Evolutionary conservation across 2,329 filamentous ascomycete species (phyloP).

Genomic region (Parascedosporium putredinis): DNA sequence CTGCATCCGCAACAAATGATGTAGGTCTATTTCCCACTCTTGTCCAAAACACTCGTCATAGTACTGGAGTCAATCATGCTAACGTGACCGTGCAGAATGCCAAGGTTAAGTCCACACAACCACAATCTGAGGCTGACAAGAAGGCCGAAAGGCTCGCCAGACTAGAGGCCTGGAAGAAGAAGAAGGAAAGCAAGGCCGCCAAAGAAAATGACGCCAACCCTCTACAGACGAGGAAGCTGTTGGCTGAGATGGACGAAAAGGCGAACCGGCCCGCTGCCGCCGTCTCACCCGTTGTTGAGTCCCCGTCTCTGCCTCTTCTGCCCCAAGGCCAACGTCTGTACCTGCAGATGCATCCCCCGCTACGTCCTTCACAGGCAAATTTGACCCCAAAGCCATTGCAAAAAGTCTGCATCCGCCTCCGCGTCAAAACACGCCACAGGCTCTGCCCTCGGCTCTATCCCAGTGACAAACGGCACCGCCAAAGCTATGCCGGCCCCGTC

Average conservation of each 20-base stretch:
- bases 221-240: constrained; percentile 54
- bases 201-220: constrained; percentile 60
- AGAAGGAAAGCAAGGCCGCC: constrained; percentile 65
- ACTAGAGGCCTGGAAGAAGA: constrained; percentile 86
- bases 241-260: constrained; percentile 66
- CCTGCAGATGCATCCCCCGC: constrained; percentile 37
- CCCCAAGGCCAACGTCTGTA: constrained; percentile 27
- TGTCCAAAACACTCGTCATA: not conserved
- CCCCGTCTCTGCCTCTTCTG: constrained; percentile 40
- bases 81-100: constrained; percentile 32
- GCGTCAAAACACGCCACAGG: constrained; percentile 45
- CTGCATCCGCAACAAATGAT: constrained; percentile 36
- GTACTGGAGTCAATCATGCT: constrained; percentile 10
- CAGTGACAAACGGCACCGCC: constrained; percentile 30
- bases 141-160: constrained; percentile 74
- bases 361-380: constrained; percentile 62
- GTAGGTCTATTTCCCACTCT: constrained; percentile 32
- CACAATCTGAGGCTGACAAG: constrained; percentile 59
- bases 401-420: constrained; percentile 61
- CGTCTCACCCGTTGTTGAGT: constrained; percentile 37
- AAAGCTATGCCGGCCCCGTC: constrained; percentile 10
- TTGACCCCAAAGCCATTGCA: constrained; percentile 46
- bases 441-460: constrained; percentile 40
- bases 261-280: constrained; percentile 36
- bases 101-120: constrained; percentile 31